Base-by-base conservation (phyloP, 2,329 filamentous ascomycete species). In the Byssoonygena ceratinophila region DNA sequence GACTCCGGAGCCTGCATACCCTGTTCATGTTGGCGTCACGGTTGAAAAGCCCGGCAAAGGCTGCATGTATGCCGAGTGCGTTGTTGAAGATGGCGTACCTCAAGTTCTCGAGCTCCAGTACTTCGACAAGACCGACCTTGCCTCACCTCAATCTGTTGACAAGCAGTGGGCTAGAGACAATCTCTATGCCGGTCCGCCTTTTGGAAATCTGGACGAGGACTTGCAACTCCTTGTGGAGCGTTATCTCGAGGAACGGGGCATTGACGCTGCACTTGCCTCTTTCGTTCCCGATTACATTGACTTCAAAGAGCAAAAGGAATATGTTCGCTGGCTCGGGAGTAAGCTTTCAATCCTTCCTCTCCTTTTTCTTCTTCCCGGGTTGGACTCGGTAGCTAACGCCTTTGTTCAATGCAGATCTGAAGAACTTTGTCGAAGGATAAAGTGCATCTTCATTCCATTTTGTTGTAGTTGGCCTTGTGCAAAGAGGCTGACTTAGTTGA, bases 251-350 rank as follows among this genome's bases (percentile, higher is more conserved):
- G 92, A 96, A 79, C 82, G 92, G 62, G 92, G 91, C 59, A 81
- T 98, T 71, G 88, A 91, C 64, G 83, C 85, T 62, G 80, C 84
- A 54, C 79, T 98, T 62, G 91, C 90, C 51, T 74, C 90, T 60
- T 96, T 97, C 71, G 84, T 94, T 41, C 88, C 90, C 34, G 90
- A 97, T 69, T 98, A 95, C 74, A 90, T 97, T 65, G 89, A 97
- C 68, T 81, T 86, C 73, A 98, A 98, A 83, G 92, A 98, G 81
- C 91, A 97, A 81, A 85, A 83, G 74, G 92, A 98, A 78, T 98
- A 98, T 71, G 75, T 94, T 57, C 75, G 79, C 59, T 98, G 94
- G 92, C 75, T 98, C 69, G 79, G 82, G 70, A 81, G 78, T 79
- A 69, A 70, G 76, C 64, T 51, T 52, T 39, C 27, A 20, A 9